Percentiles rank a stretch among this genome's conserved stretches.
Conservation (phyloP, 2,329 filamentous ascomycete species). For the Hirsutella thompsonii region DNA sequence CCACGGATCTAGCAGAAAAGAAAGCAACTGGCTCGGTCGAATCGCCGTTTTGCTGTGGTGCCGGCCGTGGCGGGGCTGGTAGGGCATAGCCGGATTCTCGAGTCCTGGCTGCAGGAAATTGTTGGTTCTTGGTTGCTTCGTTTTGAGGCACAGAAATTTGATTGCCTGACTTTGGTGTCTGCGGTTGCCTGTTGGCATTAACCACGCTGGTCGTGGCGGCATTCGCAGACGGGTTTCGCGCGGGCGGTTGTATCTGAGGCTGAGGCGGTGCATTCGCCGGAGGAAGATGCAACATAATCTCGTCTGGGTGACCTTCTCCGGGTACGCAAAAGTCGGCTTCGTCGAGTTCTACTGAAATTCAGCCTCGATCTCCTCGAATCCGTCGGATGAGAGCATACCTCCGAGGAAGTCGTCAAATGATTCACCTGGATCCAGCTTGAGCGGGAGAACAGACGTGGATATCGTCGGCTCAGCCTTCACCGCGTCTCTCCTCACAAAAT, state of each 20-base stretch:
- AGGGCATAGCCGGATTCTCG: conserved; percentile 9
- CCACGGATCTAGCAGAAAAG: conserved; percentile 55
- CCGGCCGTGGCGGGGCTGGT: conserved; percentile 18
- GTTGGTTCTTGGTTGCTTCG: conserved; percentile 5
- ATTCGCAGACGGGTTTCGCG: conserved; percentile 7
- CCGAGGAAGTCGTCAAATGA: conserved; percentile 40
- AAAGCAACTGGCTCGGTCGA: conserved; percentile 42
- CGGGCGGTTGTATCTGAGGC: conserved; percentile 9
- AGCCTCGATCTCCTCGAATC: conserved; percentile 23
- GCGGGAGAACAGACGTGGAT: conserved; percentile 4
- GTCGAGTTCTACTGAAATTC: conserved; percentile 49
- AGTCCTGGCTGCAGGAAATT: conserved; percentile 1
- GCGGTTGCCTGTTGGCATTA: conserved; percentile 12
- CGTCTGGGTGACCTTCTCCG: conserved; percentile 62
- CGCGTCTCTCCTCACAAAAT: conserved; percentile 53
- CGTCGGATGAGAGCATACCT: conserved; percentile 27
- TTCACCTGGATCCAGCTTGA: conserved; percentile 22
- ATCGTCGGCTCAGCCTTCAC: conserved; percentile 10
- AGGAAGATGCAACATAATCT: conserved; percentile 44
- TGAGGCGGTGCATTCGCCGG: conserved; percentile 6
- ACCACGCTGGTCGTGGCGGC: conserved; percentile 6
- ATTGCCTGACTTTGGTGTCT: conserved; percentile 19
- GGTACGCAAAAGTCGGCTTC: conserved; percentile 63
- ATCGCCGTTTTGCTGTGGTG: conserved; percentile 9
- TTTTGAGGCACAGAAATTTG: conserved; percentile 9